Conservation (phyloP, 768 basidiomycete genomes). For the Boletus rubroflammeus region DNA sequence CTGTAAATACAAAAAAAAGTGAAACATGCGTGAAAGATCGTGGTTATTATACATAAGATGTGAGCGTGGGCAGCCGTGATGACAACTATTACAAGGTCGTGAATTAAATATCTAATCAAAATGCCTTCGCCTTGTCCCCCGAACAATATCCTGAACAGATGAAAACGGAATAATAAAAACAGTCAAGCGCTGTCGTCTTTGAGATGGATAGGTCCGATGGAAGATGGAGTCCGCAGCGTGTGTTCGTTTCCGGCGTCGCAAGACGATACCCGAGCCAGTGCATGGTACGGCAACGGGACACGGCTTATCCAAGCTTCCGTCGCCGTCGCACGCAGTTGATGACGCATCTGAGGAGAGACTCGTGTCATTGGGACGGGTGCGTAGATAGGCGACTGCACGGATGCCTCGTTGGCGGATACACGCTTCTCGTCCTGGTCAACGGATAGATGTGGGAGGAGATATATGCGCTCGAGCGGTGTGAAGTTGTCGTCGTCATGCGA, state of each 20-base stretch:
- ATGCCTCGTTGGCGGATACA: neutral
- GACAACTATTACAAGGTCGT: slow-evolving; percentile 4
- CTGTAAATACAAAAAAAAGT: slow-evolving; percentile 5
- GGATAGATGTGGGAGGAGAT: slow-evolving; percentile 46
- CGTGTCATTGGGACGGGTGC: slow-evolving; percentile 62
- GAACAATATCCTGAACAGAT: neutral
- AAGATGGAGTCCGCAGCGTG: neutral
- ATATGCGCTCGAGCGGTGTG: slow-evolving; percentile 53
- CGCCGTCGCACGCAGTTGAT: slow-evolving; percentile 48
- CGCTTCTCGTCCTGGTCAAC: slow-evolving; percentile 6
- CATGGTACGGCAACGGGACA: slow-evolving; percentile 3
- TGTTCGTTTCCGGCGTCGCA: slow-evolving; percentile 4
- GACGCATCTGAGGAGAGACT: slow-evolving; percentile 50
- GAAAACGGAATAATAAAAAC: neutral
- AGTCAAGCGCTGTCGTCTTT: slow-evolving; percentile 9
- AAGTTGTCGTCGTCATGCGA: slow-evolving; percentile 22
- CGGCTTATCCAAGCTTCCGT: slow-evolving; percentile 63
- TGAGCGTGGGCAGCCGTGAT: neutral
- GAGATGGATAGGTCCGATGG: slow-evolving; percentile 24
- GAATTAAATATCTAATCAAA: too few species aligned
- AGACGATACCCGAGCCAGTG: neutral
- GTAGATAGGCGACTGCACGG: slow-evolving; percentile 42
- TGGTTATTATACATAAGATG: slow-evolving; percentile 11
- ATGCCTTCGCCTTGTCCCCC: too few species aligned
- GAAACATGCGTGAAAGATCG: neutral